Conservation (phyloP, 225 moss, liverwort and hornwort species). For the Ulota crispa region DNA sequence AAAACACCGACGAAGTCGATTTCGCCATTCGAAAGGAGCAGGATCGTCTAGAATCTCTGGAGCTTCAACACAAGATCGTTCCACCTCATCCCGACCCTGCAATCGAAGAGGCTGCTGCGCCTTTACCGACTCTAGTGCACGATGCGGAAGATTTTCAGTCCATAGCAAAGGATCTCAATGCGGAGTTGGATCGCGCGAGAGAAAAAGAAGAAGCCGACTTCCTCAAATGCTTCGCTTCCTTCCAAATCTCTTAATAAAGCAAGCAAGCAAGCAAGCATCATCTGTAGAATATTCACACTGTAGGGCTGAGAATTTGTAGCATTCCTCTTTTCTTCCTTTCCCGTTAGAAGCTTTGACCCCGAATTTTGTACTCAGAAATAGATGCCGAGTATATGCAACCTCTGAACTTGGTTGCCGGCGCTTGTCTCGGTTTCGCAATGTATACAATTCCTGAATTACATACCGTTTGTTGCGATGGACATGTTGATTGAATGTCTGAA, state of each 20-base stretch:
- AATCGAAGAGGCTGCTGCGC: not conserved
- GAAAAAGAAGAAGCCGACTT: slow-evolving; percentile 48
- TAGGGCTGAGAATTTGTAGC: not conserved
- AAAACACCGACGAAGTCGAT: slow-evolving; percentile 18
- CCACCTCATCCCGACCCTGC: slow-evolving; percentile 9
- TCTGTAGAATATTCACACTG: not conserved
- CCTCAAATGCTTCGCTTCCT: slow-evolving; percentile 27
- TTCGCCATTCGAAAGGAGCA: slow-evolving; percentile 33
- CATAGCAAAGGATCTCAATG: slow-evolving; percentile 39
- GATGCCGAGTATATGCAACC: not conserved
- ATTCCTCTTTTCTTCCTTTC: not conserved
- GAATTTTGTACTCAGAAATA: not conserved
- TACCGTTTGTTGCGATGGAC: not conserved
- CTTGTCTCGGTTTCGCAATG: not conserved
- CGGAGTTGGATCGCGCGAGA: slow-evolving; percentile 49
- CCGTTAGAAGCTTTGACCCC: not conserved
- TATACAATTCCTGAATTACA: not conserved
- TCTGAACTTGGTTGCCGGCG: not conserved
- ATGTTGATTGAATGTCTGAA: not conserved
- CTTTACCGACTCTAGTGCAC: not conserved
- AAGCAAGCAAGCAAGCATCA: slow-evolving; percentile 6
- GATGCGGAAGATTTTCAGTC: slow-evolving; percentile 39
- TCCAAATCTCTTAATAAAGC: slow-evolving; percentile 35
- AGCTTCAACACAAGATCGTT: slow-evolving; percentile 7
- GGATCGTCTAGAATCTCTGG: slow-evolving; percentile 40